Base-by-base conservation (phyloP, 176 grass and related monocot genomes). In the Triticum monococcum region DNA sequence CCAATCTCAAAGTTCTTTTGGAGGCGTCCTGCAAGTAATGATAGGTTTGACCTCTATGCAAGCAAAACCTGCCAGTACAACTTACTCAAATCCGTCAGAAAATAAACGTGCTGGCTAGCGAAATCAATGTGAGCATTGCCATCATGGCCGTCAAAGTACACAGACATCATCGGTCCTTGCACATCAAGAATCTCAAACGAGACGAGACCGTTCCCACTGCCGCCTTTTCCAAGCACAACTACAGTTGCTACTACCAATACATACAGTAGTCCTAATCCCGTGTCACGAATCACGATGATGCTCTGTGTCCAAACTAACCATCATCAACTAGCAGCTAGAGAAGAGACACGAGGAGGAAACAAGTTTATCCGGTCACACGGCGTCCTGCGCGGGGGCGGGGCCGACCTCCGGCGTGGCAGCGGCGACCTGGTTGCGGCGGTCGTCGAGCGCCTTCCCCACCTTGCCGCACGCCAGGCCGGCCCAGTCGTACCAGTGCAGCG, bases 401-500 rank as follows among this genome's bases (percentile, higher is more conserved):
- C 74, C 74, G 2, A 77, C 31, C 30, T 65, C 68, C 50, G 23
- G 33, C 32, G 40, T 13, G 22, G 88, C 8, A 3, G 84, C 84
- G 54, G 65, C 89, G 24, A 90, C 79, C 74, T 90, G 84, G 66
- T 87, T 90, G 0, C 89, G 72, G 0, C 89, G 79, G 9, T 90
- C 84, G 89, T 90, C 84, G 10, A 90, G 79, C 64, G 32, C 57
- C 79, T 18, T 23, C 1, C 54, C 82, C 2, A 64, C 12, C 84
- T 57, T 83, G 79, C 3, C 52, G 33, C 6, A 92, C 5, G 54
- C 89, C 0, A 57, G 32, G 1, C 8, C 0, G 11, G 80, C 88
- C 89, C 92, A 95, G 79, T 95, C 88, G 26, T 79, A 81, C 9
- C 71, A 89, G 78, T 95, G 84, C 79, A 95, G 75, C 45, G 74